These are phyloP conservation scores for Naganishia cerealis DNA, from an alignment of 1,284 basidiomycete species.

Conservation along the genomic window DNA sequence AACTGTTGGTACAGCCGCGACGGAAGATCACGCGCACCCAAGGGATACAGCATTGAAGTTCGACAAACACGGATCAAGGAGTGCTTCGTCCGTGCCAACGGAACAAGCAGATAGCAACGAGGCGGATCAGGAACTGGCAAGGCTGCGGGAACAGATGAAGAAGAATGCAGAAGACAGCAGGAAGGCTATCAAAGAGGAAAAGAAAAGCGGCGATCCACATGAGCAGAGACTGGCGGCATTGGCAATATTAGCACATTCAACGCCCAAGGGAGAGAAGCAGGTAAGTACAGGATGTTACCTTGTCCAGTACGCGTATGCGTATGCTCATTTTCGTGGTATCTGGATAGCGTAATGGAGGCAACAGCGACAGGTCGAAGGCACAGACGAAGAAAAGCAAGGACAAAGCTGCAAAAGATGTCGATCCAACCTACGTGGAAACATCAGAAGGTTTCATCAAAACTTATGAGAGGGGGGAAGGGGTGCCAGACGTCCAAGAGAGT, in stretches of 20 bases:
- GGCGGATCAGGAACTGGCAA: background rate
- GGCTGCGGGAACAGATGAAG: conserved; percentile 23
- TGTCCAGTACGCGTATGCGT: background rate
- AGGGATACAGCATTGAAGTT: background rate
- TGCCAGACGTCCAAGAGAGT: background rate
- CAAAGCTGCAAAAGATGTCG: background rate
- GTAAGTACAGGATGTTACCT: background rate
- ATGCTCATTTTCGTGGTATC: background rate
- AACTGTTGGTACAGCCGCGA: background rate
- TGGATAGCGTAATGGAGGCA: background rate
- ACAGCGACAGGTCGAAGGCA: background rate
- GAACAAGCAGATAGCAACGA: background rate
- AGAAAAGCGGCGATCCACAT: background rate
- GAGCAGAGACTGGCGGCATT: conserved; percentile 16
- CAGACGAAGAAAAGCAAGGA: background rate
- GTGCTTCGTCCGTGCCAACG: background rate
- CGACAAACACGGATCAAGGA: background rate
- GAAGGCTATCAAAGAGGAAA: conserved; percentile 12
- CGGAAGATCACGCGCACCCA: background rate
- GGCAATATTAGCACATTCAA: background rate
- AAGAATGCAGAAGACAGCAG: conserved; percentile 30
- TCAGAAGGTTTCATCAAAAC: conserved; percentile 33
- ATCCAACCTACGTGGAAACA: conserved; percentile 28
- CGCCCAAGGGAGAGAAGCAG: conserved; percentile 10
- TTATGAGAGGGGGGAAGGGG: conserved; percentile 23